Percentiles rank a stretch among this genome's conserved stretches.
Conservation (phyloP, 1,139 yeast genomes). For the Pichia sp. region DNA sequence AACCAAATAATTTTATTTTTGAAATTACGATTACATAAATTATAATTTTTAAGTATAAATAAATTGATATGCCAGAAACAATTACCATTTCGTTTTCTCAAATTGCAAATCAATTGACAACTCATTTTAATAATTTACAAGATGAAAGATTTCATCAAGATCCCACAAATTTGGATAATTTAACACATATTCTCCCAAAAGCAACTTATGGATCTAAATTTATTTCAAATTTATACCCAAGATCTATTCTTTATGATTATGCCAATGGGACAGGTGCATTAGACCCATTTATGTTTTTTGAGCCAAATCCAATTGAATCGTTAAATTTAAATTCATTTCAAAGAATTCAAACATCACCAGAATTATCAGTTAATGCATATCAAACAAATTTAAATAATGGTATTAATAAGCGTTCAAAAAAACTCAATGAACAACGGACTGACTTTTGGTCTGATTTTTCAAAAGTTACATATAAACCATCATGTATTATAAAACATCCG, state of each 20-base stretch:
- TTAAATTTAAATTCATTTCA: constrained; percentile 5
- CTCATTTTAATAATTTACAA: constrained; percentile 79
- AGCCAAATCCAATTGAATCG: constrained; percentile 9
- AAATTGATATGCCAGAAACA: constrained; percentile 7
- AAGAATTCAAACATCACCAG: constrained; percentile 14
- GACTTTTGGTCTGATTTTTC: constrained; percentile 80
- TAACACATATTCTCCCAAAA: constrained; percentile 9
- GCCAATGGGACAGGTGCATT: constrained; percentile 59
- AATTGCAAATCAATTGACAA: constrained; percentile 59
- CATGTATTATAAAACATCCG: constrained; percentile 44
- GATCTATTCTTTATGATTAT: constrained; percentile 74
- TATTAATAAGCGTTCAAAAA: constrained; percentile 19
- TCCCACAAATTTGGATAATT: constrained; percentile 2
- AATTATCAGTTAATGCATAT: constrained; percentile 42
- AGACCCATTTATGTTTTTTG: constrained; percentile 46
- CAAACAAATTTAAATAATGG: constrained; percentile 53
- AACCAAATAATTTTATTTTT: no score
- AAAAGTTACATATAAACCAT: constrained; percentile 61
- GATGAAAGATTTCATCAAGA: constrained; percentile 58
- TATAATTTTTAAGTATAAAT: neutral
- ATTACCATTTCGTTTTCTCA: constrained; percentile 68
- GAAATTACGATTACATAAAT: no score
- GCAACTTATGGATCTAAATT: constrained; percentile 1
- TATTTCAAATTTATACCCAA: constrained; percentile 57
- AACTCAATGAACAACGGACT: constrained; percentile 39